Percentiles rank a stretch among this genome's conserved stretches.
phyloP scores from a whole-genome alignment of 163 green algal species.

The Scenedesmus sp. region DNA sequence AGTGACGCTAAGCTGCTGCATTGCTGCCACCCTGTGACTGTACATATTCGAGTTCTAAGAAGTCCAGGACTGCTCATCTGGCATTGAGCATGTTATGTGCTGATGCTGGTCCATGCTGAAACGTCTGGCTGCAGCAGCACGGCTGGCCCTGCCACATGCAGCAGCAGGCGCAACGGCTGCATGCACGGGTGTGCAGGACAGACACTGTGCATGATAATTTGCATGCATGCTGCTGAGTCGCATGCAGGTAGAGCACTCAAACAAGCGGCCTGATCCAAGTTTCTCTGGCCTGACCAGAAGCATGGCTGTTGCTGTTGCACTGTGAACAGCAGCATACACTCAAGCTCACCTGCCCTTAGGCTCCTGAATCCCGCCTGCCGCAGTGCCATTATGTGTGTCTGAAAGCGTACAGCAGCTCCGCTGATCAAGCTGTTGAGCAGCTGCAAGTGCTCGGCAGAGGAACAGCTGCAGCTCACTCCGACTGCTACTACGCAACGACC shows the following conservation, averaged over 20 bases:
- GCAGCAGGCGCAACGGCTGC: too few relatives aligned
- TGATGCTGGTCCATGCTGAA: too few relatives aligned
- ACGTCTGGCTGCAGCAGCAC: too few relatives aligned
- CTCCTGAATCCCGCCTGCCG: conserved; percentile 1
- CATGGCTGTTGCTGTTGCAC: neutral
- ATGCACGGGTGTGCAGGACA: too few relatives aligned
- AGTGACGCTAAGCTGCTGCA: too few relatives aligned
- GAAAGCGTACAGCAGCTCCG: neutral
- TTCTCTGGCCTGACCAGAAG: neutral
- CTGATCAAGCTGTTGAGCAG: neutral
- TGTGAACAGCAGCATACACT: neutral
- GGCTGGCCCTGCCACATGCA: too few relatives aligned
- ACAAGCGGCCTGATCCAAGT: neutral
- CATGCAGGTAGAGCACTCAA: neutral
- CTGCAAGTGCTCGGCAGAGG: neutral
- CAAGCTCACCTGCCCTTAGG: neutral
- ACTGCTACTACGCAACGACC: neutral
- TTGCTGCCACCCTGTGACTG: too few relatives aligned
- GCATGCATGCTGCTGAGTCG: neutral
- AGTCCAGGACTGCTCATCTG: too few relatives aligned
- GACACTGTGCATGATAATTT: too few relatives aligned
- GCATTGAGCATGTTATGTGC: too few relatives aligned
- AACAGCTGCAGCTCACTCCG: neutral
- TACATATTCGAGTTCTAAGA: too few relatives aligned
- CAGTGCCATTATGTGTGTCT: neutral